Evolutionary conservation across 805 yeast species (phyloP), one percentile per base, ranked within the genome.

Genomic region (Yarrowia yakushimensis): DNA sequence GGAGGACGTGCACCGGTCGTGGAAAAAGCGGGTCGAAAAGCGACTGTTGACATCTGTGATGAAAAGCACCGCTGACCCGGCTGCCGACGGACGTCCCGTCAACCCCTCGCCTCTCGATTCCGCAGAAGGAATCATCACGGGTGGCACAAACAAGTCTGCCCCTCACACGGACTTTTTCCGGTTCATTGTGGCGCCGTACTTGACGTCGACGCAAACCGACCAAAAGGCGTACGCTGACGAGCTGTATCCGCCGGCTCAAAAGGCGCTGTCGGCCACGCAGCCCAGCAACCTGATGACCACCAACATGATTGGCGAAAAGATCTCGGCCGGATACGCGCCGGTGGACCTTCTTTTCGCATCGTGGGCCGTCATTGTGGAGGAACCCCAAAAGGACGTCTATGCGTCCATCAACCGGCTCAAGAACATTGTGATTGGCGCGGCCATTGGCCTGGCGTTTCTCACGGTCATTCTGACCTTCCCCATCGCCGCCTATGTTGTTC

Each of bases 301-400:
- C 1, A 55, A 78, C 25, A 75, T 80, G 4, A 65, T 71, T 30
- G 75, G 74, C 6, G 66, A 68, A 3, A 66, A 73, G 12, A 79
- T 86, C 4, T 84, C 92, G 0, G 76, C 82, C 1, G 90, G 90
- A 0, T 85, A 74, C 67, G 75, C 84, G 0, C 75, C 78, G 0
- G 80, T 81, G 13, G 72, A 78, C 27, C 74, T 81, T 46, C 62
- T 67, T 1, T 73, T 79, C 45, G 78, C 76, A 0, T 76, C 76
- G 12, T 91, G 97, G 97, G 81, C 84, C n/a, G 85, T 91, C 1
- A 73, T 85, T 0, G 83, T 91, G 4, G 86, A 86, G 66, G 96
- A 90, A 70, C 74, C 79, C 1, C 79, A 82, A 65, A 66, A 77
- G 2, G 80, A 74, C 1, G 89, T 90, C 71, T 76, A 83, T 71